Base-by-base conservation (phyloP, 306 rosid species). In the Cucurbita ficifolia region DNA sequence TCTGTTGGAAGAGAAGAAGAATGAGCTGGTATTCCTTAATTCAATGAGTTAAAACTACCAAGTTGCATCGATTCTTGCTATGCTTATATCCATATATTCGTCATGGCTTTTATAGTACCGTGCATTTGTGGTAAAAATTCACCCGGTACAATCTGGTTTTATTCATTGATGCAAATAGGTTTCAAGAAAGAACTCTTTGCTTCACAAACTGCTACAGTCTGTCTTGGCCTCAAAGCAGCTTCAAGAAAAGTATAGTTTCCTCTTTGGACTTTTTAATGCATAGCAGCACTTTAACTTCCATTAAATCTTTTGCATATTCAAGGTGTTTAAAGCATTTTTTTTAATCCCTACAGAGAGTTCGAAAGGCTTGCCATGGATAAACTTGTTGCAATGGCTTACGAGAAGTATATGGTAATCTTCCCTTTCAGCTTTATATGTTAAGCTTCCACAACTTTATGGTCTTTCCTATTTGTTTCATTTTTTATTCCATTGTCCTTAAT, bases 351-450 rank as follows among this genome's bases (percentile, higher is more conserved):
- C 87, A 94, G 99, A 94, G 90, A 87, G 72, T 90, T 89, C 85
- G 99, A 94, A 71, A 87, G 79, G 73, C 82, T 80, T 71, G 95
- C 94, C 73, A 82, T 90, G 74, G 96, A 94, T 75, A 91, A 84
- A 83, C 99, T 94, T 35, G 46, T 85, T 77, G 81, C 84, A 75
- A 84, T 86, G 90, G 88, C 99, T 78, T 87, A 88, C 75, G 89
- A 86, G 80, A 94, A 91, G 83, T 87, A 94, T 79, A 84, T 70
- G 96, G 99, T 94, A 93, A 81, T 81, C 76, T n/a, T 43, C 78
- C 76, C 33, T 17, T 69, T 76, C 62, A 71, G 39, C 61, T 29
- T 82, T 64, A 29, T 38, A 56, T 73, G 22, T 73, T 38, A 52
- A 18, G 65, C 63, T 53, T 54, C 12, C 75, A 51, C 75, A 71